Evolutionary conservation across 805 yeast genomes (phyloP).

Genomic region (Wickerhamiella qilinensis): DNA sequence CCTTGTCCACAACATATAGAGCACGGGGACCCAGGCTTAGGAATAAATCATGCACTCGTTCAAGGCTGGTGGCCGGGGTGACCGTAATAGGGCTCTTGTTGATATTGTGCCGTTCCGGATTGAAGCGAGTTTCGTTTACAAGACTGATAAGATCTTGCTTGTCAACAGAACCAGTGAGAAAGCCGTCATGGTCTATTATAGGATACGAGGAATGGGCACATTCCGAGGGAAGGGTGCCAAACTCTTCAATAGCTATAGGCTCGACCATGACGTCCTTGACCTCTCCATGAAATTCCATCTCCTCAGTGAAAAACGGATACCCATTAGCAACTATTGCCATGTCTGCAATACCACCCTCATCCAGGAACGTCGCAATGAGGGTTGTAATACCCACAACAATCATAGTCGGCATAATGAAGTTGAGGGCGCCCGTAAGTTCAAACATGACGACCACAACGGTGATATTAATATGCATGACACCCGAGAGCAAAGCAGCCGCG

Average conservation of each 20-base stretch:
- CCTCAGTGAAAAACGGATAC: slow-evolving; percentile 66
- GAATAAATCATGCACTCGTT: slow-evolving; percentile 50
- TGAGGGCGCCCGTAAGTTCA: slow-evolving; percentile 88
- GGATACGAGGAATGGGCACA: slow-evolving; percentile 23
- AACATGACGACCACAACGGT: slow-evolving; percentile 93
- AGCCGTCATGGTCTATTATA: slow-evolving; percentile 19
- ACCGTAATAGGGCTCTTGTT: slow-evolving; percentile 45
- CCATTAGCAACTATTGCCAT: slow-evolving; percentile 86
- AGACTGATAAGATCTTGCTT: slow-evolving; percentile 15
- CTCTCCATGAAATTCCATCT: slow-evolving; percentile 35
- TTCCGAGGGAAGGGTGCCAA: slow-evolving; percentile 11
- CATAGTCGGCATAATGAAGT: slow-evolving; percentile 90
- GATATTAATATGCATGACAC: slow-evolving; percentile 82
- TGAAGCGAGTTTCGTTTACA: background rate
- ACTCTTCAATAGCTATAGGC: slow-evolving; percentile 12
- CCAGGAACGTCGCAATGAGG: slow-evolving; percentile 58
- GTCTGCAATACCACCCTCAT: slow-evolving; percentile 85
- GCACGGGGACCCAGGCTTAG: slow-evolving; percentile 66
- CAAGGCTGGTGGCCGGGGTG: slow-evolving; percentile 36
- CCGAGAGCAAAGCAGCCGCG: slow-evolving; percentile 89
- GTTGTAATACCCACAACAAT: slow-evolving; percentile 83
- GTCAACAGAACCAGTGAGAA: slow-evolving; percentile 22
- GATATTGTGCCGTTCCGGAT: slow-evolving; percentile 6
- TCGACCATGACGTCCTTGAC: slow-evolving; percentile 50
- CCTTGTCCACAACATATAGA: slow-evolving; percentile 48